Evolutionary conservation across 2,329 filamentous ascomycete species (phyloP).

Genomic region (Cladosporium sphaerospermum): DNA sequence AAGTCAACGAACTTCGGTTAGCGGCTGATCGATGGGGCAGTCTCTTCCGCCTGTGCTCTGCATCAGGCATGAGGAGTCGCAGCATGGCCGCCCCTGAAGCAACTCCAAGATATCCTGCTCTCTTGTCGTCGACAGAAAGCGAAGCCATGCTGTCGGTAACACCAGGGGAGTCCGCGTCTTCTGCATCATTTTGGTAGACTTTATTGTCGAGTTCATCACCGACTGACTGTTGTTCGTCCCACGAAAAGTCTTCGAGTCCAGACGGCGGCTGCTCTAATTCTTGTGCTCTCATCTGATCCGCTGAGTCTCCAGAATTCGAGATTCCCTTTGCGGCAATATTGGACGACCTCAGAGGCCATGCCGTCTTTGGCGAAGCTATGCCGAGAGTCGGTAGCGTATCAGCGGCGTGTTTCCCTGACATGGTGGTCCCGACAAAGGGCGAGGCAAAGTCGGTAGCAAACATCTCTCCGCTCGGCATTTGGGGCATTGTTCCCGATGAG

Average conservation of each 20-base stretch:
- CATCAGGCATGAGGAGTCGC: conserved; percentile 26
- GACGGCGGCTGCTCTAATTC: conserved; percentile 22
- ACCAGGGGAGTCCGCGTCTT: conserved; percentile 13
- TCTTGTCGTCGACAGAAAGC: conserved; percentile 27
- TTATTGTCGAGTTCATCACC: conserved; percentile 9
- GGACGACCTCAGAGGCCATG: too few species aligned
- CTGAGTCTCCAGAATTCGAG: too few species aligned
- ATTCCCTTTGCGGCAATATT: too few species aligned
- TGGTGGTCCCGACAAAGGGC: not conserved
- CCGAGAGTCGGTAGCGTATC: too few species aligned
- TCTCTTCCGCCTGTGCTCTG: conserved; percentile 12
- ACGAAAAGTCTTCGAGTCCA: conserved; percentile 23
- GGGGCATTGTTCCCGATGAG: too few species aligned
- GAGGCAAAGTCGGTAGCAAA: too few species aligned
- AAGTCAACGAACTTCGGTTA: not conserved
- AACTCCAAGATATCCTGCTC: conserved; percentile 42
- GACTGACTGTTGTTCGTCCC: conserved; percentile 24
- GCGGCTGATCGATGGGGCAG: conserved; percentile 1
- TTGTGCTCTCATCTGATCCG: not conserved
- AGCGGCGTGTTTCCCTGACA: not conserved
- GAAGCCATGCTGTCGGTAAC: conserved; percentile 30
- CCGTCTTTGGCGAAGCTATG: too few species aligned
- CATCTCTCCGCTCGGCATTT: too few species aligned
- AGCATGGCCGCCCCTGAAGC: conserved; percentile 43
- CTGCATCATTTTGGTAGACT: conserved; percentile 10